Conservation (phyloP, 768 basidiomycete genomes). For the Sistotremastrum niveocremeum region DNA sequence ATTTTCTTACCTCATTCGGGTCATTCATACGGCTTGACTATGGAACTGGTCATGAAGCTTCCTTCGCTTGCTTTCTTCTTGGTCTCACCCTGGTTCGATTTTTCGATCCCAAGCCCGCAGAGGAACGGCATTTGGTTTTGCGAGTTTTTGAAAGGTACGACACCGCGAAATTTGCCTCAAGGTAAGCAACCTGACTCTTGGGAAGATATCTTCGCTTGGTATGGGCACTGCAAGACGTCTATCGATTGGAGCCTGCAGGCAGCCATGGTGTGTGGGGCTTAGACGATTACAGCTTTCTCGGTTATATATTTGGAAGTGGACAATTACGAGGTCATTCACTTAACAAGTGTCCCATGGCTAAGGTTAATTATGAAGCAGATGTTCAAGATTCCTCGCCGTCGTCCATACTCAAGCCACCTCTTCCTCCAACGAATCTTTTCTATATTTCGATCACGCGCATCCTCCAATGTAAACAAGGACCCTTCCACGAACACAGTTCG, state of each 20-base stretch:
- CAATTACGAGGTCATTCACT: slow-evolving; percentile 57
- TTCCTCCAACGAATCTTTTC: slow-evolving; percentile 64
- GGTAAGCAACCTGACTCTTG: slow-evolving; percentile 43
- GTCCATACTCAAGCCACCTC: slow-evolving; percentile 41
- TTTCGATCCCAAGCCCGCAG: slow-evolving; percentile 38
- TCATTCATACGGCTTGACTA: slow-evolving; percentile 89
- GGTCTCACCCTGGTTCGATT: slow-evolving; percentile 58
- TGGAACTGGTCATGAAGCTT: slow-evolving; percentile 91
- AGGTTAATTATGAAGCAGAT: slow-evolving; percentile 24
- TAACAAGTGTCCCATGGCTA: neutral
- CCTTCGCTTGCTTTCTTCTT: slow-evolving; percentile 70
- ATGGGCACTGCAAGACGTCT: slow-evolving; percentile 79
- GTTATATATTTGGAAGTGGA: slow-evolving; percentile 83
- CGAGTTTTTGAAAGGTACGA: slow-evolving; percentile 18
- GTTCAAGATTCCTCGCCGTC: slow-evolving; percentile 52
- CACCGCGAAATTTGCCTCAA: slow-evolving; percentile 23
- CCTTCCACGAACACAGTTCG: slow-evolving; percentile 88
- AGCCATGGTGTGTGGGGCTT: slow-evolving; percentile 98
- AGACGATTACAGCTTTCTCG: slow-evolving; percentile 82
- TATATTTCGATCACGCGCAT: slow-evolving; percentile 69
- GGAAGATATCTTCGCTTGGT: slow-evolving; percentile 68
- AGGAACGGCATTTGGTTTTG: slow-evolving; percentile 38
- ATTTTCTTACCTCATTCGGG: slow-evolving; percentile 76
- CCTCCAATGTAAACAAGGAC: slow-evolving; percentile 68
- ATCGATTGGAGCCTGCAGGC: slow-evolving; percentile 88